Evolutionary conservation across 352 stramenopile genomes (phyloP).

Genomic region (Phytophthora parvispora): DNA sequence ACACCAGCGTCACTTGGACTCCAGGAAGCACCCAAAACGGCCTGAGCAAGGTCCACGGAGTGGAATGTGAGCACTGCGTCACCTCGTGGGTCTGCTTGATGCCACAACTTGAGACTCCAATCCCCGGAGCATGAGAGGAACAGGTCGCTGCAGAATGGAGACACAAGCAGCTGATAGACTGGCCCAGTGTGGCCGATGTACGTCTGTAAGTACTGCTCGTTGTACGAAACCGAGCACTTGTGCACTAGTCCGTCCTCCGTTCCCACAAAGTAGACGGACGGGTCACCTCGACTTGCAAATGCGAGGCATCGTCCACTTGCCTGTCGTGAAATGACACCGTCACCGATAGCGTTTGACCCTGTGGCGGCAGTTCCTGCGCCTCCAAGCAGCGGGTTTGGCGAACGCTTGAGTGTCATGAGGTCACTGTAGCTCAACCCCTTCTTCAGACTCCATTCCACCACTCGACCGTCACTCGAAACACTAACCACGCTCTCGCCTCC

Average conservation of each 20-base stretch:
- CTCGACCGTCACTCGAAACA: slow-evolving; percentile 92
- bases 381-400: slow-evolving; percentile 75
- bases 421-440: slow-evolving; percentile 92
- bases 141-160: slow-evolving; percentile 84
- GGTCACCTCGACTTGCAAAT: slow-evolving; percentile 81
- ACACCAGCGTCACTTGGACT: slow-evolving; percentile 85
- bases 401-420: slow-evolving; percentile 93
- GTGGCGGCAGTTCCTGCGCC: slow-evolving; percentile 57
- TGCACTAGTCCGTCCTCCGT: slow-evolving; percentile 94
- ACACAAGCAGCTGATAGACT: slow-evolving; percentile 91
- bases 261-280: slow-evolving; percentile 91
- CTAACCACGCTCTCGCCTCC: slow-evolving; percentile 91
- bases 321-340: slow-evolving; percentile 90
- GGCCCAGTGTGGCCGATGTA: slow-evolving; percentile 91
- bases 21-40: slow-evolving; percentile 90
- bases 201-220: slow-evolving; percentile 95
- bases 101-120: slow-evolving; percentile 93
- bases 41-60: slow-evolving; percentile 81
- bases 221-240: slow-evolving; percentile 95
- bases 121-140: slow-evolving; percentile 93
- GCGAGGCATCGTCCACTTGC: slow-evolving; percentile 91
- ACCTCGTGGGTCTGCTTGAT: slow-evolving; percentile 61
- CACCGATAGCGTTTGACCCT: slow-evolving; percentile 23
- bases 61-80: slow-evolving; percentile 69
- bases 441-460: slow-evolving; percentile 95